Base-by-base conservation (phyloP, 352 stramenopile genomes). In the Globisporangium radiosum region DNA sequence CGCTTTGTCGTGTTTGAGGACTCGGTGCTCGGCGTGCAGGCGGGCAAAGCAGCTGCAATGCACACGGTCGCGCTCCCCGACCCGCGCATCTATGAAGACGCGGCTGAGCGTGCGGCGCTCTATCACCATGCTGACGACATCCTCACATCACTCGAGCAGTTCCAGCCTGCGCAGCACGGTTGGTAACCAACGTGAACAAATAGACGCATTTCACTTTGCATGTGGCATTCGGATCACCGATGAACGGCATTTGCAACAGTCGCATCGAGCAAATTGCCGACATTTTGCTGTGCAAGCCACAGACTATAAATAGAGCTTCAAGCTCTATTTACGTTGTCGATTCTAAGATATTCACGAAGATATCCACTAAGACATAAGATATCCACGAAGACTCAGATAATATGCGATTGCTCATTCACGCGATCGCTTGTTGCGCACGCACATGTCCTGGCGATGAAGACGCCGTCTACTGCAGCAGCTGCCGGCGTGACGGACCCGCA, bases 1-100 rank as follows among this genome's bases (percentile, higher is more conserved):
- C 64, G 67, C 45, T 91, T 74, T 57, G 64, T 91, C 56, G 78
- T 91, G 55, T 89, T 92, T 53, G 84, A 93, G 52, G 84, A 93
- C 69, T 90, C 84, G 40, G 65, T 85, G 14, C 75, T 81, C 38
- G 84, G 84, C 25, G 80, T 90, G 17, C 71, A 70, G 33, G 81
- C 81, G 5, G 81, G 75, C 0, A 87, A 87, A 14, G 69, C 70
- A 2, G 84, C 84, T 2, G 71, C 57, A 6, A 92, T 92, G 84
- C 71, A 84, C 62, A 81, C 74, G 14, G 76, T 94, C 47, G 81
- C 81, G 36, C 69, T 94, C 42, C 84, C 81, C 0, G 84, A 94
- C 56, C 57, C 78, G 8, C 78, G 84, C 47, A 85, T 90, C 58
- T 81, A 90, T 57, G 68, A 63, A 11, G 72, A 81, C 5, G 60